These are phyloP conservation scores for Huntiella decipiens DNA, from an alignment of 2,329 filamentous ascomycete species.

Conservation along the genomic window DNA sequence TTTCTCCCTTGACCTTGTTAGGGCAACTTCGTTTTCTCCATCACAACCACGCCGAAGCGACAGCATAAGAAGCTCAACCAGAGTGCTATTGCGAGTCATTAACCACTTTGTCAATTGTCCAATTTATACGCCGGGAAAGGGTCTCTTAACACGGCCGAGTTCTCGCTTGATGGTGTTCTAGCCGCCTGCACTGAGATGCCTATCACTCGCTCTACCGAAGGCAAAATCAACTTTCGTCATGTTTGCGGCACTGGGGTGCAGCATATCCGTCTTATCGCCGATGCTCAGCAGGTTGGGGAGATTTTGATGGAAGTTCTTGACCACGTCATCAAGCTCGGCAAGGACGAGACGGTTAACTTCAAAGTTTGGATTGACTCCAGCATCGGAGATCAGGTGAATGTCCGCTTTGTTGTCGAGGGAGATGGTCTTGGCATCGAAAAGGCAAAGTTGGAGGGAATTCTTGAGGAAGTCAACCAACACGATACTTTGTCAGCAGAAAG, in stretches of 20 bases:
- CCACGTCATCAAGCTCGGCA: slow-evolving; percentile 31
- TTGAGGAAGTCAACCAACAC: too few relatives aligned
- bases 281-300: too few relatives aligned
- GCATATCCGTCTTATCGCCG: slow-evolving; percentile 57
- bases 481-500: too few relatives aligned
- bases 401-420: slow-evolving; percentile 52
- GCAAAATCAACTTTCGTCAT: slow-evolving; percentile 53
- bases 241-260: slow-evolving; percentile 41
- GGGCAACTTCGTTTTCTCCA: slow-evolving; percentile 42
- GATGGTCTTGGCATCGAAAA: slow-evolving; percentile 70
- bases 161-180: slow-evolving; percentile 53
- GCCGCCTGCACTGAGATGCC: slow-evolving; percentile 75
- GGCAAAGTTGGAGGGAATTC: slow-evolving; percentile 39
- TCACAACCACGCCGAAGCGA: slow-evolving; percentile 59
- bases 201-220: slow-evolving; percentile 62
- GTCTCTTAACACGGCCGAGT: slow-evolving; percentile 65
- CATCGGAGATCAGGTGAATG: too few relatives aligned
- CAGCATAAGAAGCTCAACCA: slow-evolving; percentile 61
- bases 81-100: slow-evolving; percentile 68
- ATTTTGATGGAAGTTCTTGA: too few relatives aligned
- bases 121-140: slow-evolving; percentile 58
- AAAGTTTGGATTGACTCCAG: slow-evolving; percentile 32
- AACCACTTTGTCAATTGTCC: slow-evolving; percentile 85
- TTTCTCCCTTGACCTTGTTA: slow-evolving; percentile 58
- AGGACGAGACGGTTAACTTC: slow-evolving; percentile 47